Evolutionary conservation across 2,329 filamentous ascomycete genomes (phyloP).

Genomic region (Fusarium heterosporum): DNA sequence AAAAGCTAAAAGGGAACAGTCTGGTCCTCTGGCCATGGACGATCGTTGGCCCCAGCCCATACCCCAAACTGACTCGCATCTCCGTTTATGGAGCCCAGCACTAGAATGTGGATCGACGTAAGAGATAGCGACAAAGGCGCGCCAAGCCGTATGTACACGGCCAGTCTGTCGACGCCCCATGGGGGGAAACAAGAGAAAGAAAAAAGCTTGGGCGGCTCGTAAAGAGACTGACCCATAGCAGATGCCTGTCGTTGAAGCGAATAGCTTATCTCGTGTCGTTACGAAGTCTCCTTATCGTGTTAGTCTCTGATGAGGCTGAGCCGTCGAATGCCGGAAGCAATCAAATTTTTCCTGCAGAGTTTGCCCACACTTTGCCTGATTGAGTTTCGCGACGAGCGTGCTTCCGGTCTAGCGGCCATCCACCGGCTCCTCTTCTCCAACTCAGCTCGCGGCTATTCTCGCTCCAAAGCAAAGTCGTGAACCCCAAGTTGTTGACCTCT

Average conservation of each 20-base stretch:
- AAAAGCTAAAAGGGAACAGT: constrained; percentile 19
- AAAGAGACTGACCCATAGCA: background rate
- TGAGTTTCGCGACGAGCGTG: background rate
- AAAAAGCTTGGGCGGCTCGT: background rate
- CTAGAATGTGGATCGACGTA: constrained; percentile 11
- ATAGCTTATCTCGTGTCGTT: constrained; percentile 26
- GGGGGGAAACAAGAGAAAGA: background rate
- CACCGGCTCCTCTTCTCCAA: constrained; percentile 27
- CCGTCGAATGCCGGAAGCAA: constrained; percentile 24
- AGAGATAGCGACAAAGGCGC: constrained; percentile 7
- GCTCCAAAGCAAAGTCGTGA: constrained; percentile 6
- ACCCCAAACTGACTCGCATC: constrained; percentile 38
- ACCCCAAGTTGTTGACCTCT: background rate
- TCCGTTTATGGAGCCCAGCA: constrained; percentile 27
- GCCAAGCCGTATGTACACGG: background rate
- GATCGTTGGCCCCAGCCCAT: constrained; percentile 25
- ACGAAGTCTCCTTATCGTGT: constrained; percentile 13
- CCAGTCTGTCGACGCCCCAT: constrained; percentile 16
- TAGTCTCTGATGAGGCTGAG: constrained; percentile 6
- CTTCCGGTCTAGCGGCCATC: background rate
- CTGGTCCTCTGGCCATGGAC: constrained; percentile 13
- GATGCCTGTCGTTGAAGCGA: background rate
- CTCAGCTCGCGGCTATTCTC: constrained; percentile 28
- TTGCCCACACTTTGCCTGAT: constrained; percentile 22
- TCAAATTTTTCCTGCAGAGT: constrained; percentile 30